phyloP scores from a whole-genome alignment of 495 filamentous ascomycete species.

The Pseudevernia furfuracea region DNA sequence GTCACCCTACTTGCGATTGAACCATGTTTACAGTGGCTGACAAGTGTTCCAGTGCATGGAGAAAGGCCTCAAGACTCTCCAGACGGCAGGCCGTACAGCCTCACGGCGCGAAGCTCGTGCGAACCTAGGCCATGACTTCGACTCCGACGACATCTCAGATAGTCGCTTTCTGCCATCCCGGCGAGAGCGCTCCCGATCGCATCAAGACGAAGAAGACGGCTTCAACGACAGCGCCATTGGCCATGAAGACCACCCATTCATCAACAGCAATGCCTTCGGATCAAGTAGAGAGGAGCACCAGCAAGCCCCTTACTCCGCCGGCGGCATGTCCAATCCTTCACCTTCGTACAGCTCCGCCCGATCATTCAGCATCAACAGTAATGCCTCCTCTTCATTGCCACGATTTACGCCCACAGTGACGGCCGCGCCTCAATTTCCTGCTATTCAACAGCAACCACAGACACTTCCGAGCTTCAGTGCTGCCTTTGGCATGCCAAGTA shows the following conservation, averaged over 20 bases:
- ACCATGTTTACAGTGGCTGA: background rate
- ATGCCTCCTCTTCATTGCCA: conserved; percentile 8
- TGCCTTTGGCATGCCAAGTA: conserved; percentile 13
- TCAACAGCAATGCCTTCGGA: background rate
- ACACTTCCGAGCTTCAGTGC: conserved; percentile 12
- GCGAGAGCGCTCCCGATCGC: conserved; percentile 14
- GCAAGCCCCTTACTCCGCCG: conserved; percentile 5
- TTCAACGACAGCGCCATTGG: conserved; percentile 19
- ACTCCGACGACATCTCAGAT: conserved; percentile 7
- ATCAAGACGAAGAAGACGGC: conserved; percentile 3
- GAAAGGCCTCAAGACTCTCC: conserved; percentile 44
- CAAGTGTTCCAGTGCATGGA: conserved; percentile 41
- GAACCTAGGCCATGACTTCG: background rate
- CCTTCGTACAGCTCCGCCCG: conserved; percentile 13
- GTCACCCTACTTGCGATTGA: conserved; percentile 17
- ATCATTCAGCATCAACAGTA: conserved; percentile 15
- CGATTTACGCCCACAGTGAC: conserved; percentile 18
- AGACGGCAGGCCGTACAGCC: conserved; percentile 32
- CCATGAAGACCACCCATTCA: conserved; percentile 3
- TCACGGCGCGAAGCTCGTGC: conserved; percentile 18
- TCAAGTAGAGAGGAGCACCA: conserved; percentile 8
- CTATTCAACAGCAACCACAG: conserved; percentile 2
- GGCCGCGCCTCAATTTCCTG: conserved; percentile 5
- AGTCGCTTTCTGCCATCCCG: background rate
- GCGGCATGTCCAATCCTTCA: background rate